A percentile compares a stretch with the other conserved stretches of the same genome.
Evolutionary conservation across 192 early-diverging fungal genomes (phyloP).

Genomic region (Chytriomyces confervae): DNA sequence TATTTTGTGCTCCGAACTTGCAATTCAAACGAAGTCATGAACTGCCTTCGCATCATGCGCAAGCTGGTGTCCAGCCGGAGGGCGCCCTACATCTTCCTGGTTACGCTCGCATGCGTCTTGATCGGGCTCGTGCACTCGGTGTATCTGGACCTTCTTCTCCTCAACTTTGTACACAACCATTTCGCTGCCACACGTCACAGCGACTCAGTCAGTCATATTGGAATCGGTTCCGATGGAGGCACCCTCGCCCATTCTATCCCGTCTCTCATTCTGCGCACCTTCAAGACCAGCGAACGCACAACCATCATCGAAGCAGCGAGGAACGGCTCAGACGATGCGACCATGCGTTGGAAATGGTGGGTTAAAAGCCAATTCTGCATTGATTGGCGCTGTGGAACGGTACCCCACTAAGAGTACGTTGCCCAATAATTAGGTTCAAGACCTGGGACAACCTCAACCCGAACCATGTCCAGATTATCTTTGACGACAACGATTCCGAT

Average conservation of each 20-base stretch:
- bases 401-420: not conserved
- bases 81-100: no score
- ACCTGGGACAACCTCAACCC: constrained; percentile 8
- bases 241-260: not conserved
- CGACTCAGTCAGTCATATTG: no score
- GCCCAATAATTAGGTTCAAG: not conserved
- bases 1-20: no score
- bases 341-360: no score
- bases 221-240: not conserved
- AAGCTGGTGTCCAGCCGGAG: no score
- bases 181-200: not conserved
- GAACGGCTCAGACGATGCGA: not conserved
- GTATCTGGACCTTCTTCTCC: not conserved
- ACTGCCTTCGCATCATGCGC: no score
- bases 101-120: no score
- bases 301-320: not conserved
- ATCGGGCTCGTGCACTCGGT: no score
- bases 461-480: not conserved
- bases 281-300: not conserved
- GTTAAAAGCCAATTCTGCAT: not conserved
- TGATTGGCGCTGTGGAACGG: not conserved
- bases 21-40: no score
- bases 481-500: not conserved
- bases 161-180: not conserved
- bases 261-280: not conserved